These are phyloP conservation scores for Petasospora fabianii DNA, from an alignment of 1,139 yeast genomes.

Conservation along the genomic window DNA sequence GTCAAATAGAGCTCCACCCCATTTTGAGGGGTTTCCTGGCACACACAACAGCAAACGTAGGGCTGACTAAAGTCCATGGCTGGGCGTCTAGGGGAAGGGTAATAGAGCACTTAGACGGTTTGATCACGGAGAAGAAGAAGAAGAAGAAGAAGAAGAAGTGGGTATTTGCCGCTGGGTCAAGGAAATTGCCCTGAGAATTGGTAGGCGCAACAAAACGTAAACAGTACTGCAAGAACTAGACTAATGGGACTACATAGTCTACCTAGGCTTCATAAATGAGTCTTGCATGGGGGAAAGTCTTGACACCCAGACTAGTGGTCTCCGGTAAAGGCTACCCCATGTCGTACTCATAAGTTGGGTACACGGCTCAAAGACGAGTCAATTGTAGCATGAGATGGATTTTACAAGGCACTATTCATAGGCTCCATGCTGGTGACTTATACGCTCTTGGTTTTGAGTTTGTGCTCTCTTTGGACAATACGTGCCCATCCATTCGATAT, in stretches of 20 bases:
- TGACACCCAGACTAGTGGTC: slow-evolving; percentile 1
- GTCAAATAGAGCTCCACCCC: slow-evolving; percentile 25
- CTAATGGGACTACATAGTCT: not conserved
- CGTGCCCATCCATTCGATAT: too few species aligned
- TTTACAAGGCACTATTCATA: too few species aligned
- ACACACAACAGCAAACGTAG: slow-evolving; percentile 27
- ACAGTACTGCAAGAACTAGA: not conserved
- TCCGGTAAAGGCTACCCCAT: slow-evolving; percentile 4
- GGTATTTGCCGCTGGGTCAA: slow-evolving; percentile 6
- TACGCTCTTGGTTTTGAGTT: too few species aligned
- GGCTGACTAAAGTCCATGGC: slow-evolving; percentile 26
- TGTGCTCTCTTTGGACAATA: too few species aligned
- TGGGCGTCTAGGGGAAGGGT: too few species aligned
- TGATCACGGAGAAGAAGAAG: too few species aligned
- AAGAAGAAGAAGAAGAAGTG: not conserved
- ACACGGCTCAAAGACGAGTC: not conserved
- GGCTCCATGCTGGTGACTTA: too few species aligned
- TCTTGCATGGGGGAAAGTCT: too few species aligned
- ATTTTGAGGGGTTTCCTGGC: slow-evolving; percentile 16
- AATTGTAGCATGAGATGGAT: too few species aligned
- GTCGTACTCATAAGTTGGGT: not conserved
- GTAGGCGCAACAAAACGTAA: not conserved
- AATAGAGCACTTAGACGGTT: too few species aligned
- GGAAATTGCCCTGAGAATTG: too few species aligned
- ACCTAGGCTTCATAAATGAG: not conserved